phyloP scores from a whole-genome alignment of 2,329 filamentous ascomycete genomes.

The Thielaviopsis musarum region DNA sequence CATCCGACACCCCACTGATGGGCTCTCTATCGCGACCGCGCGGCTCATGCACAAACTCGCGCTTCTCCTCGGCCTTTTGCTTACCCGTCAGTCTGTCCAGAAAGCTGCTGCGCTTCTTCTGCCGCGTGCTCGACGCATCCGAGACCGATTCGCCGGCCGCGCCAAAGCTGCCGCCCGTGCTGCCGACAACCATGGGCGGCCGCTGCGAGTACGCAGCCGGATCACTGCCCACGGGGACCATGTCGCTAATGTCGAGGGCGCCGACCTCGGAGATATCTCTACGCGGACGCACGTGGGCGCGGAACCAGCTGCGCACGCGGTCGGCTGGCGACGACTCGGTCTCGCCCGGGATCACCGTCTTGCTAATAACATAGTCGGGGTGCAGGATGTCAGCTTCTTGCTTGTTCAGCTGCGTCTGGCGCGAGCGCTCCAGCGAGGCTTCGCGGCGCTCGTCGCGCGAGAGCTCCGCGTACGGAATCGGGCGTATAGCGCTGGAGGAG shows the following conservation, averaged over 20 bases:
- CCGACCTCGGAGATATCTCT: slow-evolving; percentile 7
- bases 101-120: slow-evolving; percentile 8
- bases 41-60: slow-evolving; percentile 6
- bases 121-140: neutral
- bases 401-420: slow-evolving; percentile 3
- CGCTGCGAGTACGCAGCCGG: neutral
- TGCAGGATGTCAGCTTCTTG: neutral
- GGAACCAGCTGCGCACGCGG: slow-evolving; percentile 8
- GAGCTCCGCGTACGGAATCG: neutral
- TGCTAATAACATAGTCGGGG: neutral
- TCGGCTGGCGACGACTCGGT: slow-evolving; percentile 5
- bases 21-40: neutral
- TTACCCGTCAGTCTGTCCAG: slow-evolving; percentile 1
- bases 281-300: slow-evolving; percentile 3
- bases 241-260: slow-evolving; percentile 7
- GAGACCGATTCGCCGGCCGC: neutral
- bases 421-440: slow-evolving; percentile 4
- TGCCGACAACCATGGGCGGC: neutral
- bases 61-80: slow-evolving; percentile 5
- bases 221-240: neutral
- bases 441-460: slow-evolving; percentile 4
- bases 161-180: neutral
- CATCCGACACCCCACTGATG: neutral
- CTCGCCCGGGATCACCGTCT: slow-evolving; percentile 3
- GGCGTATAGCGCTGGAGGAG: neutral